These are phyloP conservation scores for Xerophyta viscosa DNA, from an alignment of 106 monocot genomes.

Conservation along the genomic window DNA sequence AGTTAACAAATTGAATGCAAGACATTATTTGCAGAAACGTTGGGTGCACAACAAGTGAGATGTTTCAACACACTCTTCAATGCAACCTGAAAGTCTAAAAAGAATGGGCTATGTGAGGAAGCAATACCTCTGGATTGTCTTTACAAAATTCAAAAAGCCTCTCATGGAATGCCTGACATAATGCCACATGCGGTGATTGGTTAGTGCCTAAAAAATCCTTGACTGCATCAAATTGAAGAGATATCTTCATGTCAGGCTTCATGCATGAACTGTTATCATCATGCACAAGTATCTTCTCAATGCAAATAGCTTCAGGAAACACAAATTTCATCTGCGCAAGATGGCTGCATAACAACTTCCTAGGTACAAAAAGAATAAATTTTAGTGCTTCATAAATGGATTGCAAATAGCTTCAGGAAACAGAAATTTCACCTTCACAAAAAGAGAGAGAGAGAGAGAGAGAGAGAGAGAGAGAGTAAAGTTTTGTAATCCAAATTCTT, in stretches of 20 bases:
- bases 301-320: slow-evolving; percentile 52
- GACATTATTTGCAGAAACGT: no score
- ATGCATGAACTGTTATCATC: slow-evolving; percentile 53
- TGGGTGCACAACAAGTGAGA: no score
- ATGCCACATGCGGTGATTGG: slow-evolving; percentile 24
- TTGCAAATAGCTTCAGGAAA: background rate
- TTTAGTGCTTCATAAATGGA: background rate
- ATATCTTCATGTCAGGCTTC: slow-evolving; percentile 54
- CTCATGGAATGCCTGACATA: slow-evolving; percentile 39
- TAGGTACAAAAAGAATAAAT: slow-evolving; percentile 10
- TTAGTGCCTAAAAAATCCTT: slow-evolving; percentile 8
- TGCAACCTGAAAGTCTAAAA: no score
- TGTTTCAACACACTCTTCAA: no score
- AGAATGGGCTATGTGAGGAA: no score
- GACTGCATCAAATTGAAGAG: slow-evolving; percentile 19
- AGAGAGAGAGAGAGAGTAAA: no score
- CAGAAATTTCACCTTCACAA: background rate
- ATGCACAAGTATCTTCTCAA: slow-evolving; percentile 55
- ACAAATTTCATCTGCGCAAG: slow-evolving; percentile 64
- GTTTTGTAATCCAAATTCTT: no score
- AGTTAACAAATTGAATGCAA: no score
- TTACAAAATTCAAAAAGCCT: slow-evolving; percentile 33
- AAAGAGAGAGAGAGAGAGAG: no score
- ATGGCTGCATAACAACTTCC: slow-evolving; percentile 51
- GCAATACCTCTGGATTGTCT: slow-evolving; percentile 16